Conservation (phyloP, 2,329 filamentous ascomycete genomes). For the Aspergillus uvarum region DNA sequence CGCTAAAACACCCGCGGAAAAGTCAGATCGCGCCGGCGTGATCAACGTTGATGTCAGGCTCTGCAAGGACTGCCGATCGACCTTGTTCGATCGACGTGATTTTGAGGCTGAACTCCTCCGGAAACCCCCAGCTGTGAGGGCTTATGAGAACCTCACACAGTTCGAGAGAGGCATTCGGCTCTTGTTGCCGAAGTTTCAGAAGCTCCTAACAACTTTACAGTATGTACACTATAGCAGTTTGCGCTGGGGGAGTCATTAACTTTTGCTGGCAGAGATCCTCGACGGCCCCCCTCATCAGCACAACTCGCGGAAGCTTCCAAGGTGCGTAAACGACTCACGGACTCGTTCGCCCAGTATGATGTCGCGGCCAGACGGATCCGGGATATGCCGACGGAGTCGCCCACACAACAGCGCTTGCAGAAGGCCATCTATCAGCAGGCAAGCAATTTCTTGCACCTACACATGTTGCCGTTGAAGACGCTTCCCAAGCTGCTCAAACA, state of each 20-base stretch:
- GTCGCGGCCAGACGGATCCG: constrained; percentile 76
- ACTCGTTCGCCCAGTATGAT: constrained; percentile 87
- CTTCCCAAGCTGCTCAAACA: constrained; percentile 68
- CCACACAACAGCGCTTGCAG: constrained; percentile 72
- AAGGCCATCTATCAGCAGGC: constrained; percentile 80
- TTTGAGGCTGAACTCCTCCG: constrained; percentile 69
- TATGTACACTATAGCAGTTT: constrained; percentile 27
- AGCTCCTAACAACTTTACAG: constrained; percentile 70
- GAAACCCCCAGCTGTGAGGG: constrained; percentile 71
- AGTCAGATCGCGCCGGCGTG: constrained; percentile 47
- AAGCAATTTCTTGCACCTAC: constrained; percentile 77
- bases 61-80: constrained; percentile 82
- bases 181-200: constrained; percentile 81
- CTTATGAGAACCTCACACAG: constrained; percentile 79
- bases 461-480: constrained; percentile 84
- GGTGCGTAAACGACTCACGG: constrained; percentile 83
- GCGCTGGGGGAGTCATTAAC: not conserved
- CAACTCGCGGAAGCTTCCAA: constrained; percentile 85
- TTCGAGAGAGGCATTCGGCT: constrained; percentile 84
- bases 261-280: constrained; percentile 53
- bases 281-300: constrained; percentile 61
- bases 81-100: constrained; percentile 71
- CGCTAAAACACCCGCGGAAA: constrained; percentile 44
- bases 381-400: constrained; percentile 70
- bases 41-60: constrained; percentile 81